These are phyloP conservation scores for Quambalaria eucalypti DNA, from an alignment of 1,284 basidiomycete genomes.

Conservation along the genomic window DNA sequence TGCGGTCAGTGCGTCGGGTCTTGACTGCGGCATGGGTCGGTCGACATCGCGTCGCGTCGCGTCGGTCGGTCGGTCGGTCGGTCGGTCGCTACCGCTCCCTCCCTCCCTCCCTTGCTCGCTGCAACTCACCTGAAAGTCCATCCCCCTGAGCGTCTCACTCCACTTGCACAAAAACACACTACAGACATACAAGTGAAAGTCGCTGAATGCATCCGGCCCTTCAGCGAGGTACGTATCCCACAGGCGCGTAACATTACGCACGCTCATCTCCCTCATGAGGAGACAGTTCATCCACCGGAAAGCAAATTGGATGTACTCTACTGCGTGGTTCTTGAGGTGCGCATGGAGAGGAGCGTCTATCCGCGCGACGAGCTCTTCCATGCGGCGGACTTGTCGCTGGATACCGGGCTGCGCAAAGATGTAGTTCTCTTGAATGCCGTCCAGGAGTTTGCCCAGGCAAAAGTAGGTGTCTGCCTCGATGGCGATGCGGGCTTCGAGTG, in stretches of 20 bases:
- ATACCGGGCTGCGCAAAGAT: constrained; percentile 45
- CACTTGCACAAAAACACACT: constrained; percentile 43
- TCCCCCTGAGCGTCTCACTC: constrained; percentile 30
- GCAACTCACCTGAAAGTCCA: constrained; percentile 37
- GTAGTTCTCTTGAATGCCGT: constrained; percentile 47
- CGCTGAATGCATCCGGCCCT: constrained; percentile 42
- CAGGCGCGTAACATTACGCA: constrained; percentile 42
- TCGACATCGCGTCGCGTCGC: no score
- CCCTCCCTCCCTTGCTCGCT: neutral
- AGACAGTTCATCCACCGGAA: constrained; percentile 48
- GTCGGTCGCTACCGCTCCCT: no score
- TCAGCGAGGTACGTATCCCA: constrained; percentile 47
- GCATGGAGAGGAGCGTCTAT: constrained; percentile 43
- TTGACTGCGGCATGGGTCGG: no score
- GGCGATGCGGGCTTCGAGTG: constrained; percentile 29
- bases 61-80: no score
- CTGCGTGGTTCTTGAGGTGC: constrained; percentile 37
- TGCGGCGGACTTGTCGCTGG: constrained; percentile 36
- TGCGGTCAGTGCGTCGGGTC: no score
- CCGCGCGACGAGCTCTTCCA: constrained; percentile 37
- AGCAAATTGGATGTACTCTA: constrained; percentile 47
- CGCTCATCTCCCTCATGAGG: constrained; percentile 47
- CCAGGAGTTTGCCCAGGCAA: constrained; percentile 43
- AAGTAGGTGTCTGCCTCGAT: constrained; percentile 46
- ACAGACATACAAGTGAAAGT: constrained; percentile 46